phyloP scores from a whole-genome alignment of 2,329 filamentous ascomycete genomes.

The Aspergillus ibericus region DNA sequence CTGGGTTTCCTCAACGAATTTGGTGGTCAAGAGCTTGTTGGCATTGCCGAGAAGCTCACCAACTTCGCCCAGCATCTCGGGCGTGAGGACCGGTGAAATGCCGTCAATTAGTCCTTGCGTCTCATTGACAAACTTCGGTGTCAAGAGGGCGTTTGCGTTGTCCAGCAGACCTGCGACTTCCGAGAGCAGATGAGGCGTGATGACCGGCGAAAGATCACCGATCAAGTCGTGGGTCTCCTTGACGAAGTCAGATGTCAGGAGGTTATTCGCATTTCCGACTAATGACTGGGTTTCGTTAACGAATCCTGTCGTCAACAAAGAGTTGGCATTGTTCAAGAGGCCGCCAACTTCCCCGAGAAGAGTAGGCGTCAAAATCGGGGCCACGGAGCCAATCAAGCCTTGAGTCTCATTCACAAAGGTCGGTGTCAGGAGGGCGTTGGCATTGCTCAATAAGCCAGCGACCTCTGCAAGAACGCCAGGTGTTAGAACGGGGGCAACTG shows the following conservation, averaged over 20 bases:
- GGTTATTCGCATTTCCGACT: conserved; percentile 23
- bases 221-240: conserved; percentile 20
- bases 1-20: conserved; percentile 28
- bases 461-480: conserved; percentile 24
- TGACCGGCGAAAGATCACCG: conserved; percentile 12
- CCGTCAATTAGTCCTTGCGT: conserved; percentile 16
- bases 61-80: conserved; percentile 9
- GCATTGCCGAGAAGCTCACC: conserved; percentile 22
- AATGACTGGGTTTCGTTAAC: conserved; percentile 28
- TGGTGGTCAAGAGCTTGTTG: conserved; percentile 25
- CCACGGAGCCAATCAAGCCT: conserved; percentile 23
- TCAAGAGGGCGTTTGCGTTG: conserved; percentile 26
- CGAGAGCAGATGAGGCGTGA: conserved; percentile 22
- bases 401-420: conserved; percentile 28
- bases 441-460: conserved; percentile 22
- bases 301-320: conserved; percentile 34
- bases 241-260: conserved; percentile 26
- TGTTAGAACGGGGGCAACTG: conserved; percentile 19
- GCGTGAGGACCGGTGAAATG: conserved; percentile 10
- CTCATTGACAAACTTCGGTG: conserved; percentile 26
- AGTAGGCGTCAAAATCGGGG: conserved; percentile 26
- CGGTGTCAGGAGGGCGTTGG: conserved; percentile 25
- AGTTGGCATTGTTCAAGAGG: conserved; percentile 29
- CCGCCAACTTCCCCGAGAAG: conserved; percentile 24
- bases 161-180: conserved; percentile 21